Evolutionary conservation across 352 stramenopile species (phyloP).

Genomic region (Phytophthora colocasiae): DNA sequence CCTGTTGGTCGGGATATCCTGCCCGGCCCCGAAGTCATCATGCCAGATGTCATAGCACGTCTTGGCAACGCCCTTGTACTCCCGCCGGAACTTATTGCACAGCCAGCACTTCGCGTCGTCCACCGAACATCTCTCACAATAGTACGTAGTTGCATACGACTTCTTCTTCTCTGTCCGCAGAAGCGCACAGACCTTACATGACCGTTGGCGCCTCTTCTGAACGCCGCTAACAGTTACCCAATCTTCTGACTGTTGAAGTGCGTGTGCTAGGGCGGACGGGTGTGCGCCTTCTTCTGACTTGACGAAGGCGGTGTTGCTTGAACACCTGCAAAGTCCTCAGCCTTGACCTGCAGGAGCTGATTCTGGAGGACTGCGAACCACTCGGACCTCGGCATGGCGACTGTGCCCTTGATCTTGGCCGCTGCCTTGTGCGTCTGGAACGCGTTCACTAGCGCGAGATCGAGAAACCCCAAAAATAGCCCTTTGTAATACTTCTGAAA

Average conservation of each 20-base stretch:
- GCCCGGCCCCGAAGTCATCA: neutral
- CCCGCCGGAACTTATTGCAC: neutral
- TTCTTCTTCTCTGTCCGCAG: neutral
- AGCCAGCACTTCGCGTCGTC: neutral
- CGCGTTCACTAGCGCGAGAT: neutral
- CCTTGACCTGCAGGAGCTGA: neutral
- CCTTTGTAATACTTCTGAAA: neutral
- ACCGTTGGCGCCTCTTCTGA: neutral
- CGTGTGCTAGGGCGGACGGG: neutral
- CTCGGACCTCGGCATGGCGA: neutral
- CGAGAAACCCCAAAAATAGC: neutral
- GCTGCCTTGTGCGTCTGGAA: neutral
- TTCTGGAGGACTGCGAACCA: neutral
- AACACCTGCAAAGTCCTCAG: neutral
- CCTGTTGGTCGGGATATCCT: neutral
- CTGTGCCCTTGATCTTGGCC: neutral
- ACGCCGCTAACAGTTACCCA: neutral
- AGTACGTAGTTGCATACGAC: neutral
- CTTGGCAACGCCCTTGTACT: neutral
- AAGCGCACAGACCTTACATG: neutral
- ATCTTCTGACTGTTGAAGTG: neutral
- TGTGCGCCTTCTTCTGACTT: neutral
- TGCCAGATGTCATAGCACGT: neutral
- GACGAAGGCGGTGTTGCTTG: neutral
- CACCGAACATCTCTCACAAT: neutral